Base-by-base conservation (phyloP, 75 land plant genomes). In the Selaginella tamariscina region DNA sequence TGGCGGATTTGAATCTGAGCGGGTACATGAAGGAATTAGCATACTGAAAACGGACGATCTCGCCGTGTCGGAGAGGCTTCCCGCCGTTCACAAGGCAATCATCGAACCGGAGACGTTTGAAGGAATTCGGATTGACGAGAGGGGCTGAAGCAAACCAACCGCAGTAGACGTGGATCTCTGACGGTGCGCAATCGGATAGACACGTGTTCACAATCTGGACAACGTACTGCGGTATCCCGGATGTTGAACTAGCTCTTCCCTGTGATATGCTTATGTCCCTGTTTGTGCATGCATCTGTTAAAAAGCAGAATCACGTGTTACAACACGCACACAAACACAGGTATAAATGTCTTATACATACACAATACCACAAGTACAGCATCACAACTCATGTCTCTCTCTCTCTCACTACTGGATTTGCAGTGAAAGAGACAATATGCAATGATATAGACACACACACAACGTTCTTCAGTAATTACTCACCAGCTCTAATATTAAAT, bases 1-100 rank as follows among this genome's bases (percentile, higher is more conserved):
- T 69, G 70, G 70, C 70, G 2, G 70, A 69, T 31, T 70, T 70
- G 71, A 70, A 65, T 20, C 44, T 18, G 70, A 70, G 71, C 2
- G 71, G 70, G 32, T 70, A 70, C 69, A 32, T 65, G 72, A 65
- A 64, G 33, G 72, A 70, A 70, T 70, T 70, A n/a, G 72, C 69
- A 11, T 70, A 70, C 32, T 65, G 69, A 33, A 70, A 70, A 1
- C 70, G 70, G 70, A 70, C n/a, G 1, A 66, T 31, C 69, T 65
- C 72, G 18, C 70, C 70, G n/a, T 32, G 69, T 5, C 31, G 18
- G 71, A 70, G 69, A 2, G 72, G 72, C 33, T 20, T 9, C 24
- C 72, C 72, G 0, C 33, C 70, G 26, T 70, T 70, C n/a, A 70
- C 72, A 31, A 70, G 23, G 70, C 72, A 70, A 11, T 70, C 72